A percentile compares a stretch with the other conserved stretches of the same genome.
Evolutionary conservation across 1,284 basidiomycete genomes (phyloP).

Genomic region (Pseudozyma sp.): DNA sequence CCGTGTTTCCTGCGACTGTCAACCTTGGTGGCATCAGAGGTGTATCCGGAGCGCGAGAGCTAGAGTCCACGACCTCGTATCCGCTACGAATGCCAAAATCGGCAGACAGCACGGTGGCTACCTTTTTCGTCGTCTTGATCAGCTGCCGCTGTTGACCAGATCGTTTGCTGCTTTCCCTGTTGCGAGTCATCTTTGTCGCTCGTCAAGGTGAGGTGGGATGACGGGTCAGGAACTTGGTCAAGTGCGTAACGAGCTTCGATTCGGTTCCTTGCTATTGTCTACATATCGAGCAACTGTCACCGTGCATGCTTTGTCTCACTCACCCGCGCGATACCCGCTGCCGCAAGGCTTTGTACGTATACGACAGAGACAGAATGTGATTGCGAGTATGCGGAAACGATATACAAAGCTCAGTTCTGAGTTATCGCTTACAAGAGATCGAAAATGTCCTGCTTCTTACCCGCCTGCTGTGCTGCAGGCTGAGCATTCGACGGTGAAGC

Average conservation of each 20-base stretch:
- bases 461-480: conserved; percentile 15
- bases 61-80: conserved; percentile 13
- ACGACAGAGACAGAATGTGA: not conserved
- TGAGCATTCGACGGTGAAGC: conserved; percentile 12
- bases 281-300: not conserved
- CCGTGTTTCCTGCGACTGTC: not conserved
- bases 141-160: not conserved
- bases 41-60: not conserved
- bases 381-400: not conserved
- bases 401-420: not conserved
- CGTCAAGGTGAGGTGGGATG: not conserved
- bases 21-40: not conserved
- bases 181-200: not conserved
- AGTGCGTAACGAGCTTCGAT: not conserved
- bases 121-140: conserved; percentile 16
- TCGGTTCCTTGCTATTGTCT: not conserved
- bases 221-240: not conserved
- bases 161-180: not conserved
- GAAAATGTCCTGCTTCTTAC: conserved; percentile 58
- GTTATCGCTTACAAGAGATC: conserved; percentile 56
- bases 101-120: conserved; percentile 22
- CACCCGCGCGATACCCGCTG: not conserved
- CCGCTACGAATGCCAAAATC: conserved; percentile 27
- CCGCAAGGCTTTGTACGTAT: conserved; percentile 7
- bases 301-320: not conserved